Evolutionary conservation across 225 moss, liverwort and hornwort genomes (phyloP).

Genomic region (Pseudoscleropodium purum): DNA sequence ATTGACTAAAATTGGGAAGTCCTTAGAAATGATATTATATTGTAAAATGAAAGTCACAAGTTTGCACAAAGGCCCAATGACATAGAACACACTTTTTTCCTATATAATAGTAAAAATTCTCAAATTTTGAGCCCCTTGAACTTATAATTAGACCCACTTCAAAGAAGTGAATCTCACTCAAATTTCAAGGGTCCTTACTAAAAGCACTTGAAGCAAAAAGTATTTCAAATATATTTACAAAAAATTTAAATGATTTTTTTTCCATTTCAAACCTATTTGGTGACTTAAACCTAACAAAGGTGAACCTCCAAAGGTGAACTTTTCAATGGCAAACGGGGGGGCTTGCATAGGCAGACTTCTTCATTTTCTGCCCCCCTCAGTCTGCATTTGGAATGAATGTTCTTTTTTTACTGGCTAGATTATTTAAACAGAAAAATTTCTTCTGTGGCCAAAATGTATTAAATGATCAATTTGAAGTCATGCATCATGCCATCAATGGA

Average conservation of each 20-base stretch:
- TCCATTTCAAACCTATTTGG: neutral
- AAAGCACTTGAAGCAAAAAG: too few relatives aligned
- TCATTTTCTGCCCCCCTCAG: neutral
- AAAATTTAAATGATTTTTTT: too few relatives aligned
- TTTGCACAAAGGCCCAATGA: neutral
- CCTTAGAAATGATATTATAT: neutral
- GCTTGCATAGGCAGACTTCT: neutral
- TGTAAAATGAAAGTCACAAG: neutral
- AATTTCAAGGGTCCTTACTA: accelerated
- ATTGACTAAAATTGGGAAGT: too few relatives aligned
- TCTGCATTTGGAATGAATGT: neutral
- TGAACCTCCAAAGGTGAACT: neutral
- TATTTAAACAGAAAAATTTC: neutral
- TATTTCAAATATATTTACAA: too few relatives aligned
- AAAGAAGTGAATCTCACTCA: too few relatives aligned
- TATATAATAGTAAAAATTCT: neutral
- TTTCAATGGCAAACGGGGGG: neutral
- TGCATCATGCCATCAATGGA: neutral
- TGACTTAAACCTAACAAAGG: neutral
- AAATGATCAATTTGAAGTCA: neutral
- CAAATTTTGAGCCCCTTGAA: neutral
- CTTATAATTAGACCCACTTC: neutral
- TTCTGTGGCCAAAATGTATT: neutral
- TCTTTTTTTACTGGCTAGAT: neutral
- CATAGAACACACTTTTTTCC: accelerated